Evolutionary conservation across 2,329 filamentous ascomycete species (phyloP), one percentile per base, ranked within the genome.

Genomic region (Colletotrichum sp.): DNA sequence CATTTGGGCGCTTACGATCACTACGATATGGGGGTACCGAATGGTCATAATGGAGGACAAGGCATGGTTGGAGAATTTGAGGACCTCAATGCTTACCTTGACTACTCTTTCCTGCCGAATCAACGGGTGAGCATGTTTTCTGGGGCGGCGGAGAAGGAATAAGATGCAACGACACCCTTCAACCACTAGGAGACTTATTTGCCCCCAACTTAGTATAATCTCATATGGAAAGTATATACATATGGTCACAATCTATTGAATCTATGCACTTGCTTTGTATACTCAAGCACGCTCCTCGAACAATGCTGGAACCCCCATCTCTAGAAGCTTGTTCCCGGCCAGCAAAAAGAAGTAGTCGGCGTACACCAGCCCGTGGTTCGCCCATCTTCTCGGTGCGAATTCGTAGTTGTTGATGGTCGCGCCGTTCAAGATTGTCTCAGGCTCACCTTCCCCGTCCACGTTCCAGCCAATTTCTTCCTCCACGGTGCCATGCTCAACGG

Each of bases 331-430:
- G 69, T 89, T 89, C 8, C 88, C 87, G 44, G 87, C 83, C 36
- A 88, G 81, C 16, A 89, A 72, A 36, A 89, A 84, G 72, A 84
- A 89, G 77, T 89, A 89, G 75, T 89, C 88, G 1, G 88, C 88
- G 78, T 89, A 89, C 1, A 89, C 87, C 24, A 89, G 76, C 1
- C 87, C 87, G 79, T 89, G 87, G 69, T 89, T 82, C 8, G 84
- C 84, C 80, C 87, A 88, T 39, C 84, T 82, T 63, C 84, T 82
- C 28, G 86, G 86, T 12, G 87, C 87, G 80, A 85, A 85, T 75
- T 87, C 82, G 62, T 86, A 87, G 77, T 88, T 87, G 71, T 89
- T 88, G 13, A 87, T 87, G 2, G 87, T 89, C 6, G 87, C 84
- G 67, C 88, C 86, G 15, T 83, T 81, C 9, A 90, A 76, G 21